These are phyloP conservation scores for Aspergillus pseudoviridinutans DNA, from an alignment of 2,329 filamentous ascomycete species.

Conservation along the genomic window DNA sequence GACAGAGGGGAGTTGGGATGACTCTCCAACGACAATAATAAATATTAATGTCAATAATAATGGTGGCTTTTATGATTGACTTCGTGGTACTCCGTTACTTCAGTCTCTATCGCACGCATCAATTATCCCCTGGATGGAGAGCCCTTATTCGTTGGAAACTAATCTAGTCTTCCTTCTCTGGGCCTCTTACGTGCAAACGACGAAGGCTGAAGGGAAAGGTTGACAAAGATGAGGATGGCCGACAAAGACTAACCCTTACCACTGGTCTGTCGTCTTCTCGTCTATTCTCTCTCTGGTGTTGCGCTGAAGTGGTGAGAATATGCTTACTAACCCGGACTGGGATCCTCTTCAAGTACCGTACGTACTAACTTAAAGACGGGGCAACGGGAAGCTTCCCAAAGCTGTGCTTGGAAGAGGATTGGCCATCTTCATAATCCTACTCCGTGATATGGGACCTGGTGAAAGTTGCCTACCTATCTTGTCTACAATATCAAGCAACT, in stretches of 20 bases:
- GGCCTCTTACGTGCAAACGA: not conserved
- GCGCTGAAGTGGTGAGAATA: not conserved
- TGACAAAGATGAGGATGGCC: not conserved
- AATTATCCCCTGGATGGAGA: not conserved
- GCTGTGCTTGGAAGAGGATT: not conserved
- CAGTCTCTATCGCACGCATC: not conserved
- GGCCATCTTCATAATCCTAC: not conserved
- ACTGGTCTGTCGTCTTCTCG: not conserved
- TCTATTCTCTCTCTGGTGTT: not conserved
- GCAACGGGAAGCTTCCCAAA: not conserved
- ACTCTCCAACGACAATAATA: too few species aligned
- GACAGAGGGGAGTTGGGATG: not conserved
- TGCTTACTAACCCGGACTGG: not conserved
- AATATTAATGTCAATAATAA: not conserved
- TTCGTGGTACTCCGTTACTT: not conserved
- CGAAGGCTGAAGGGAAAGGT: not conserved
- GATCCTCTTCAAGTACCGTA: not conserved
- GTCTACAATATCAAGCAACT: not conserved
- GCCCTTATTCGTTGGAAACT: not conserved
- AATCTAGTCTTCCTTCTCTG: not conserved
- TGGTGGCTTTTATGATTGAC: not conserved
- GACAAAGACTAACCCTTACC: not conserved
- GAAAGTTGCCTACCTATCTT: not conserved
- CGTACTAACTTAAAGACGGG: too few species aligned
- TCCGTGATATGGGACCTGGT: not conserved